These are phyloP conservation scores for Kregervanrija fluxuum DNA, from an alignment of 805 yeast genomes.

Conservation along the genomic window DNA sequence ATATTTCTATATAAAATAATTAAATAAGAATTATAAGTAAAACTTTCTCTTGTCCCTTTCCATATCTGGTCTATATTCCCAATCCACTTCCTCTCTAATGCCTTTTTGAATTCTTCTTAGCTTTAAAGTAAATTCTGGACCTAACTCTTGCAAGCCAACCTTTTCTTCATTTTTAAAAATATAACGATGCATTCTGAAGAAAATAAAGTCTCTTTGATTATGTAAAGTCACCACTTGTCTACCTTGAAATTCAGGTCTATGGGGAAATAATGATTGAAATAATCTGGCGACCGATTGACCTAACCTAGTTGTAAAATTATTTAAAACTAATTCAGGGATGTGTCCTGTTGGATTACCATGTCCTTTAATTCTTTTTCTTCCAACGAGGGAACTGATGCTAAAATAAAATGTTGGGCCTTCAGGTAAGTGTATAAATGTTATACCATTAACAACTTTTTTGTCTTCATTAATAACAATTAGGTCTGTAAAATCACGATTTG, in stretches of 20 bases:
- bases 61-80: conserved; percentile 97
- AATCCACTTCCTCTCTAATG: conserved; percentile 81
- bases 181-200: conserved; percentile 93
- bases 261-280: conserved; percentile 90
- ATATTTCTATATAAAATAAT: neutral
- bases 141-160: conserved; percentile 92
- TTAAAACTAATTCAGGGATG: conserved; percentile 84
- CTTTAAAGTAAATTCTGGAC: conserved; percentile 92
- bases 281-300: conserved; percentile 91
- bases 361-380: conserved; percentile 69
- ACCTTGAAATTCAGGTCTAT: conserved; percentile 88
- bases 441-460: conserved; percentile 84
- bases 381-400: conserved; percentile 67
- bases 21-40: conserved; percentile 45
- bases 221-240: conserved; percentile 94
- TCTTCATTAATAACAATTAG: conserved; percentile 88
- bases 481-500: conserved; percentile 81
- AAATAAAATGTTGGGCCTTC: conserved; percentile 94
- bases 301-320: conserved; percentile 85
- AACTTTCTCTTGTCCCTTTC: conserved; percentile 93
- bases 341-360: conserved; percentile 91
- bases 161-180: conserved; percentile 82
- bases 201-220: conserved; percentile 92
- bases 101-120: conserved; percentile 88
- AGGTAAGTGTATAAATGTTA: conserved; percentile 90